Percentiles rank a stretch among this genome's conserved stretches.
phyloP scores from a whole-genome alignment of 1,284 basidiomycete genomes.

The Fistulinella cinereoalba region DNA sequence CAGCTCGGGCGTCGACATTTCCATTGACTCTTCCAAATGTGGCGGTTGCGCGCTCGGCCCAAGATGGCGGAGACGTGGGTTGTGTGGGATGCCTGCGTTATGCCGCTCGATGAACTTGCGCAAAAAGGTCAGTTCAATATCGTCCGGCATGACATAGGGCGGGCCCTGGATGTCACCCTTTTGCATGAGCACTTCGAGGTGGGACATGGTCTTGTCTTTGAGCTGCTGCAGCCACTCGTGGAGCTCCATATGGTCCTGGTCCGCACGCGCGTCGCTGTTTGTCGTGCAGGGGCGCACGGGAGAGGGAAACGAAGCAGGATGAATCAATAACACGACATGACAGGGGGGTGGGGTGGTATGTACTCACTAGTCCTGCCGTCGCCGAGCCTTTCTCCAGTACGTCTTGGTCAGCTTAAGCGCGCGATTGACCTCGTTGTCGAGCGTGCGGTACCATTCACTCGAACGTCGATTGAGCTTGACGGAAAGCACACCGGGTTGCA shows the following conservation, averaged over 20 bases:
- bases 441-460: slow-evolving; percentile 74
- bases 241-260: slow-evolving; percentile 82
- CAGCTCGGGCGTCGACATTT: slow-evolving; percentile 54
- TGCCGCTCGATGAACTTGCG: slow-evolving; percentile 78
- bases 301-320: not conserved
- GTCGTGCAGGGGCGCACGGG: too few species aligned
- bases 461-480: slow-evolving; percentile 69
- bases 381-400: slow-evolving; percentile 72
- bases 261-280: slow-evolving; percentile 60
- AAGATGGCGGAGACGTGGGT: slow-evolving; percentile 65
- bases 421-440: slow-evolving; percentile 71
- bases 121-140: slow-evolving; percentile 70
- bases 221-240: slow-evolving; percentile 81
- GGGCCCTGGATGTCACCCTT: slow-evolving; percentile 80
- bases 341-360: not conserved
- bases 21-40: slow-evolving; percentile 44
- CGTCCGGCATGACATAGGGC: slow-evolving; percentile 74
- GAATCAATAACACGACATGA: slow-evolving; percentile 4
- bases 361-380: slow-evolving; percentile 67
- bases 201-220: slow-evolving; percentile 82
- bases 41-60: slow-evolving; percentile 38
- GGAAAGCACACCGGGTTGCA: slow-evolving; percentile 74
- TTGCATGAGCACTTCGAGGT: slow-evolving; percentile 78
- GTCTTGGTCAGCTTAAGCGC: slow-evolving; percentile 79
- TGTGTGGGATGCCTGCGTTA: slow-evolving; percentile 65